Base-by-base conservation (phyloP, 148 eudicot species). In the Fagopyrum tataricum region DNA sequence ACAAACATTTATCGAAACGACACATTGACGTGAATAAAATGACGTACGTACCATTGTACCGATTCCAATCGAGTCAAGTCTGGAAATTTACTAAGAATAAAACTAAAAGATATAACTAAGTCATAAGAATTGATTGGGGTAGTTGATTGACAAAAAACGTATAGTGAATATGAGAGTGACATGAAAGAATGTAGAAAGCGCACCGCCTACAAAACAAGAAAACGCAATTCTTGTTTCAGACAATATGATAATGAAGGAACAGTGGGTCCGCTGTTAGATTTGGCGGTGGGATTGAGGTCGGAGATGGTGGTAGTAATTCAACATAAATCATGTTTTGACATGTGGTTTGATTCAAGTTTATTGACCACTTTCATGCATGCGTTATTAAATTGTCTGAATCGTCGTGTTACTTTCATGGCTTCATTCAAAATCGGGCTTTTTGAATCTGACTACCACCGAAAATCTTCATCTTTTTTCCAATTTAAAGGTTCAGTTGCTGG, bases 241-340 rank as follows among this genome's bases (percentile, higher is more conserved):
- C 61, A 48, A 15, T 10, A 48, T 10, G 52, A 48, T 48, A 53
- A n/a, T 4, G 5, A 53, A 17, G 4, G 37, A 31, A 31, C 6
- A 53, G 58, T 15, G 21, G 58, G 62, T 7, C 58, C 58, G 21
- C 58, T n/a, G 21, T 56, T 56, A 56, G 31, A 56, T 21, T 7
- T 20, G 62, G 62, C 62, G 62, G 62, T 56, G 62, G 62, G 31
- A 56, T 56, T 52, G 58, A 52, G 58, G 18, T 52, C 58, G 58
- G 52, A 48, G 52, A 48, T 26, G 31, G 31, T 0, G 31, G 2
- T 11, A 48, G 4, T 5, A 48, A 4, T 48, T 48, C 4, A 48
- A 48, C 15, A 1, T 18, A 6, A 52, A 52, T 14, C 52, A 5
- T 52, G 20, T 52, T 52, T 52, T 52, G 6, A 17, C 56, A 52